Evolutionary conservation across 169 alveolate genomes (phyloP).

Genomic region (Eimeria sp.): DNA sequence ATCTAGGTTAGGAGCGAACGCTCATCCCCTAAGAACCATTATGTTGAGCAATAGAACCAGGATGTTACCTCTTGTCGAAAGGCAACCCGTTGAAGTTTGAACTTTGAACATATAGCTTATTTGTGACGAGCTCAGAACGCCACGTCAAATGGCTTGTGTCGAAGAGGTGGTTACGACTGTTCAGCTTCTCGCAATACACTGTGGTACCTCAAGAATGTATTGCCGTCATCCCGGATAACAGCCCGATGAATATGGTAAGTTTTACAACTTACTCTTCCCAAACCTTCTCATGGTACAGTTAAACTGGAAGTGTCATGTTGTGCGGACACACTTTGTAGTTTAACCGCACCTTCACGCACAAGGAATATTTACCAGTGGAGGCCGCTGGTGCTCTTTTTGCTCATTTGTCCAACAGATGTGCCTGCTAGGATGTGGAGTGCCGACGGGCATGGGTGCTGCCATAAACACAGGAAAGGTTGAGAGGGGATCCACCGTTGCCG

Average conservation of each 20-base stretch:
- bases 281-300: too few species aligned
- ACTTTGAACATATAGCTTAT: neutral
- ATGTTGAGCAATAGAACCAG: neutral
- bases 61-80: neutral
- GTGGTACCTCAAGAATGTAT: slow-evolving; percentile 93
- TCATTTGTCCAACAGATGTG: slow-evolving; percentile 86
- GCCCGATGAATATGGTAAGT: slow-evolving; percentile 83
- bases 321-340: neutral
- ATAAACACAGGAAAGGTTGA: slow-evolving; percentile 87
- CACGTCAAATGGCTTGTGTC: neutral
- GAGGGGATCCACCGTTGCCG: slow-evolving; percentile 89
- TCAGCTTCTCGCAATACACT: slow-evolving; percentile 92
- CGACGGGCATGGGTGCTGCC: slow-evolving; percentile 93
- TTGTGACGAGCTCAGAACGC: neutral
- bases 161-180: neutral
- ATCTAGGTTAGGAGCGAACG: slow-evolving; percentile 74
- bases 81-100: neutral
- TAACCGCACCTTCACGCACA: neutral
- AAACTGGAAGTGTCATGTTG: neutral
- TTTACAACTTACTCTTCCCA: neutral
- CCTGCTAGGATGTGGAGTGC: slow-evolving; percentile 91
- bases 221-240: slow-evolving; percentile 91
- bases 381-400: neutral
- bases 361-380: neutral
- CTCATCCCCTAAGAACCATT: too few species aligned